Conservation (phyloP, 2,329 filamentous ascomycete species). For the Xylaria sp. region DNA sequence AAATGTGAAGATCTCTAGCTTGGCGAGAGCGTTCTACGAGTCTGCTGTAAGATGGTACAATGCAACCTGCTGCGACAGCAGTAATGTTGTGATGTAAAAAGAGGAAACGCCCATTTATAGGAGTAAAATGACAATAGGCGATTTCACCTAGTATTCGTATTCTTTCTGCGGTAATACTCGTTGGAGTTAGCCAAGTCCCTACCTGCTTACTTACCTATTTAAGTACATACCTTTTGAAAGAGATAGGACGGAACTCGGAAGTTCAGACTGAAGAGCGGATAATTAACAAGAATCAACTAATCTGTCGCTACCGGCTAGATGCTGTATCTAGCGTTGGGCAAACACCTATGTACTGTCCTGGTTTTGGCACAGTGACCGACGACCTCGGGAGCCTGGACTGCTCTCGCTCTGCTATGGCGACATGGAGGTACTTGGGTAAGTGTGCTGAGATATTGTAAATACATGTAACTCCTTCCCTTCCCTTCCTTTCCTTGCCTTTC, state of each 20-base stretch:
- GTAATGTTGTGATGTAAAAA: neutral
- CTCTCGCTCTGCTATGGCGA: neutral
- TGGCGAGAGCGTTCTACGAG: neutral
- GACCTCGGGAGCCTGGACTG: neutral
- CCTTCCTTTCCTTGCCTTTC: too few species aligned
- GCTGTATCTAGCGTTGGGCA: too few species aligned
- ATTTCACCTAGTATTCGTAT: too few species aligned
- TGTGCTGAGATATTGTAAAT: too few species aligned
- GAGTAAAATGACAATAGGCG: too few species aligned
- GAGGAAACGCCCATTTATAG: neutral
- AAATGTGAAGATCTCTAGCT: conserved; percentile 3
- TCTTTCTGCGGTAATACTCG: too few species aligned
- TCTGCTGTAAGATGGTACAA: neutral
- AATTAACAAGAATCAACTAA: neutral
- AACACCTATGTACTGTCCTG: neutral
- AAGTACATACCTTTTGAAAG: too few species aligned
- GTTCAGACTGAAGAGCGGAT: neutral
- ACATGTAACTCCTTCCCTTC: too few species aligned
- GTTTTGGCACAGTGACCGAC: neutral
- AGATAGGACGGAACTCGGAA: neutral
- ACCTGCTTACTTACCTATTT: too few species aligned
- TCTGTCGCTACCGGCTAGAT: too few species aligned
- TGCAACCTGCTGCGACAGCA: neutral
- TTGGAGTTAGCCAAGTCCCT: too few species aligned
- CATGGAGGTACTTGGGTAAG: neutral